A percentile compares a stretch with the other conserved stretches of the same genome.
Conservation (phyloP, 2,329 filamentous ascomycete genomes). For the Pseudogymnoascus sp. region DNA sequence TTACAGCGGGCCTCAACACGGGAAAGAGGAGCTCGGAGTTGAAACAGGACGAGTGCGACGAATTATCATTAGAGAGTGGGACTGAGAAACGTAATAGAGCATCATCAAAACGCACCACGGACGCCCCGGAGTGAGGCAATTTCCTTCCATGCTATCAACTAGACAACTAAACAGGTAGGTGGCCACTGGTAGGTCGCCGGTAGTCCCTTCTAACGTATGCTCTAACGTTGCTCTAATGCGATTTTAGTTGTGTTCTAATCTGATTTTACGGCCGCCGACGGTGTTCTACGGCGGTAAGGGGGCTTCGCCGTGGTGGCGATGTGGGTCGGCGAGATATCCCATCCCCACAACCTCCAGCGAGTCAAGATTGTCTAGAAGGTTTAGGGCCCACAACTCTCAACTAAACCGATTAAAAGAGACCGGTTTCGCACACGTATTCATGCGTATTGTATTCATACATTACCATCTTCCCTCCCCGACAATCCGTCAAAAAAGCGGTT, state of each 20-base stretch:
- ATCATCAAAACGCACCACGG: conserved; percentile 1
- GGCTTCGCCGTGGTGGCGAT: conserved; percentile 6
- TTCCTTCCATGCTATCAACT: conserved; percentile 2
- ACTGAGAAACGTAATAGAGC: conserved; percentile 1
- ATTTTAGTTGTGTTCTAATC: not conserved
- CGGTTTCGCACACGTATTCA: not conserved
- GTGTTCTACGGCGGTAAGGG: not conserved
- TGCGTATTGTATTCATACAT: not conserved
- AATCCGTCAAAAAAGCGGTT: conserved; percentile 1
- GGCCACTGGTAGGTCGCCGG: not conserved
- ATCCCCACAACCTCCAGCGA: conserved; percentile 6
- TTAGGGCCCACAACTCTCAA: not conserved
- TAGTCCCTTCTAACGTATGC: not conserved
- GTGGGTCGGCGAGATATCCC: not conserved
- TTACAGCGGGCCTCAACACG: not conserved
- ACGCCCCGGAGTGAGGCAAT: conserved; percentile 3
- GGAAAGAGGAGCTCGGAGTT: not conserved
- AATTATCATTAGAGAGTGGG: not conserved
- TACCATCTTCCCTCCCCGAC: not conserved
- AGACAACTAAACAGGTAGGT: not conserved
- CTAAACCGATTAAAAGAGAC: conserved; percentile 5
- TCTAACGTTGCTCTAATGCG: not conserved
- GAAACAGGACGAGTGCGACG: not conserved
- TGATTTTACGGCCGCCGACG: not conserved
- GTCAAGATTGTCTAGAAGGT: conserved; percentile 7